Percentiles rank a stretch among this genome's conserved stretches.
These are phyloP conservation scores for Thielaviopsis populi DNA, from an alignment of 2,329 filamentous ascomycete genomes.

Conservation along the genomic window DNA sequence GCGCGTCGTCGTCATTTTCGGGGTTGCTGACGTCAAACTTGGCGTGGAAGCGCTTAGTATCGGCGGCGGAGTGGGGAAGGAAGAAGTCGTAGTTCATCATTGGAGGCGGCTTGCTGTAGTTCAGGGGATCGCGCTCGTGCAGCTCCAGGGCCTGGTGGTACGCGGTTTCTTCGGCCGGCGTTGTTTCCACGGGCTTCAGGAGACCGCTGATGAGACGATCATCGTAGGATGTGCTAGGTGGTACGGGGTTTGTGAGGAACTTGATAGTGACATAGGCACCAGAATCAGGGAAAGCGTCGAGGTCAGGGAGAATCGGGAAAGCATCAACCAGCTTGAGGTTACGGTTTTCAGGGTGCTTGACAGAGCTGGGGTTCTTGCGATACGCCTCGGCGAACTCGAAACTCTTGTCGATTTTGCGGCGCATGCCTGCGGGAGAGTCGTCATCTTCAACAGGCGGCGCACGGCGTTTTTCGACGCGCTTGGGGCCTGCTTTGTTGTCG, in stretches of 20 bases:
- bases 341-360: conserved; percentile 45
- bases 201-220: conserved; percentile 45
- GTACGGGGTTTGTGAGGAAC: conserved; percentile 50
- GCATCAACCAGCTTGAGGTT: conserved; percentile 43
- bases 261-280: conserved; percentile 57
- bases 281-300: conserved; percentile 53
- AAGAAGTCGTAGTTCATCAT: conserved; percentile 54
- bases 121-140: conserved; percentile 41
- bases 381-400: conserved; percentile 41
- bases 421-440: conserved; percentile 51
- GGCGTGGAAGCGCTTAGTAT: conserved; percentile 41
- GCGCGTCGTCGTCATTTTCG: conserved; percentile 36
- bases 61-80: conserved; percentile 35
- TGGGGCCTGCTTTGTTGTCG: conserved; percentile 19
- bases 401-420: conserved; percentile 49
- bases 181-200: conserved; percentile 44
- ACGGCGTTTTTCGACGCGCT: conserved; percentile 25
- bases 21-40: conserved; percentile 45
- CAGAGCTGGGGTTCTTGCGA: conserved; percentile 37
- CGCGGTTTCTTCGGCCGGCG: conserved; percentile 37
- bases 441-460: conserved; percentile 44
- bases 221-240: conserved; percentile 39
- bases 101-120: conserved; percentile 40
- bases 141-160: conserved; percentile 37
- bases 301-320: conserved; percentile 47